Percentiles rank a stretch among this genome's conserved stretches.
phyloP scores from a whole-genome alignment of 73 alveolate genomes.

The Blepharisma stoltei region DNA sequence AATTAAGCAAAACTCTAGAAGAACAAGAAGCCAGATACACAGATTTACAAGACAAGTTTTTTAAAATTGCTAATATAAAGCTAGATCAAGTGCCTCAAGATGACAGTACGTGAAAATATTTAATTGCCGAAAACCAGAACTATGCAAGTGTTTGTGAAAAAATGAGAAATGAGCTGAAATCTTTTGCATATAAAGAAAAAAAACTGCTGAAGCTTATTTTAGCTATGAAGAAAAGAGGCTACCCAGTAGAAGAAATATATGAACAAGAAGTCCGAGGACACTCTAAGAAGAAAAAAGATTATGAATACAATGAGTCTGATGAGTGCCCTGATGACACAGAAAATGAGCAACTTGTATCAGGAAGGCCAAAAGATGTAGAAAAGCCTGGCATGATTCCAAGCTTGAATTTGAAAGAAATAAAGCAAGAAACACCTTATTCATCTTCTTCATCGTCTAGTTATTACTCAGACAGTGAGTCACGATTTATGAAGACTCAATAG shows the following conservation, averaged over 20 bases:
- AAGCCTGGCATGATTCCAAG: conserved; percentile 11
- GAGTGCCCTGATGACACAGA: conserved; percentile 1
- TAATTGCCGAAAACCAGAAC: conserved; percentile 9
- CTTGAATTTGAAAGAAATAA: not conserved
- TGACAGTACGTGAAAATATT: not conserved
- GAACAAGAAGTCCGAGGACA: conserved; percentile 10
- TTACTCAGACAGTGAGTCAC: no score
- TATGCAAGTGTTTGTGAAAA: conserved; percentile 7
- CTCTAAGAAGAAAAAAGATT: not conserved
- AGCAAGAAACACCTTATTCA: not conserved
- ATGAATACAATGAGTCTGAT: not conserved
- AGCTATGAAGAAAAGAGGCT: conserved; percentile 16
- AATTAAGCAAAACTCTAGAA: conserved; percentile 2
- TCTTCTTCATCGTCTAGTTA: no score
- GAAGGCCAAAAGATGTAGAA: not conserved
- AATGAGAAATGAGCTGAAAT: not conserved
- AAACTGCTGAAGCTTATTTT: conserved; percentile 1
- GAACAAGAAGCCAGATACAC: not conserved
- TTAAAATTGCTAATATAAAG: conserved; percentile 1
- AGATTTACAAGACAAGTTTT: not conserved
- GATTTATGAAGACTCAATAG: no score
- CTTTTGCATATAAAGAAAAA: not conserved
- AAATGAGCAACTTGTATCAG: conserved; percentile 8
- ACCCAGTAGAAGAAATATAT: conserved; percentile 25
- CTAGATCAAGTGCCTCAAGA: conserved; percentile 18